Conservation (phyloP, 2,329 filamentous ascomycete genomes). For the Fusarium neocosmosporiellum region DNA sequence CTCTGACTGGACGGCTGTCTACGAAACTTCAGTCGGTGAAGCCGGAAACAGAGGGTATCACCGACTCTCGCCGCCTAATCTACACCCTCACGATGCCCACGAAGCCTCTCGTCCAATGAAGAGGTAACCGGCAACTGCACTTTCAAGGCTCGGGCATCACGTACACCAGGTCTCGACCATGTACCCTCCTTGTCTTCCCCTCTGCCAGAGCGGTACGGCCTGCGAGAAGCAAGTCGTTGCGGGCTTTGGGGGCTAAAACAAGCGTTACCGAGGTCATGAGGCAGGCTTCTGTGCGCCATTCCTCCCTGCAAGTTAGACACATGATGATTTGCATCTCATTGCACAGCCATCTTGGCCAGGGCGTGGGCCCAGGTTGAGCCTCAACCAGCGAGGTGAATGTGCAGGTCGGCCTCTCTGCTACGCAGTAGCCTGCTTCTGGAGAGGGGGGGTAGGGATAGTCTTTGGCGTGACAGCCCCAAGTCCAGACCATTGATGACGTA, state of each 20-base stretch:
- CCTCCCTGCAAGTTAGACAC: not conserved
- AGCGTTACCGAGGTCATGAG: not conserved
- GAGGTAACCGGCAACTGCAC: not conserved
- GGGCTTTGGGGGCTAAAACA: not conserved
- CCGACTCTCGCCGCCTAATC: conserved; percentile 1
- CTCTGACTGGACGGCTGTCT: not conserved
- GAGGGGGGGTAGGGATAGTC: too few relatives aligned
- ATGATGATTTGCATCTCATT: not conserved
- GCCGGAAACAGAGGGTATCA: not conserved
- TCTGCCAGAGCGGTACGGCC: not conserved
- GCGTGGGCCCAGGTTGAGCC: conserved; percentile 2
- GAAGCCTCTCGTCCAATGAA: not conserved
- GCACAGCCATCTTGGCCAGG: not conserved
- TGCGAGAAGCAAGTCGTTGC: not conserved
- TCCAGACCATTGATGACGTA: not conserved
- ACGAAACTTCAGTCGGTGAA: not conserved
- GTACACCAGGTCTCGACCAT: not conserved
- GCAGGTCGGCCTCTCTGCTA: not conserved
- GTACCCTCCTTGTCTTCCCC: not conserved
- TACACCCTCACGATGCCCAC: not conserved
- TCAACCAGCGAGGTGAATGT: not conserved
- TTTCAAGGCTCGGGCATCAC: not conserved
- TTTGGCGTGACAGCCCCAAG: not conserved
- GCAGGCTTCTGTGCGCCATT: not conserved
- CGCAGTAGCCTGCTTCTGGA: not conserved